Base-by-base conservation (phyloP, 164 flowering plant genomes). In the Tinospora cordifolia region DNA sequence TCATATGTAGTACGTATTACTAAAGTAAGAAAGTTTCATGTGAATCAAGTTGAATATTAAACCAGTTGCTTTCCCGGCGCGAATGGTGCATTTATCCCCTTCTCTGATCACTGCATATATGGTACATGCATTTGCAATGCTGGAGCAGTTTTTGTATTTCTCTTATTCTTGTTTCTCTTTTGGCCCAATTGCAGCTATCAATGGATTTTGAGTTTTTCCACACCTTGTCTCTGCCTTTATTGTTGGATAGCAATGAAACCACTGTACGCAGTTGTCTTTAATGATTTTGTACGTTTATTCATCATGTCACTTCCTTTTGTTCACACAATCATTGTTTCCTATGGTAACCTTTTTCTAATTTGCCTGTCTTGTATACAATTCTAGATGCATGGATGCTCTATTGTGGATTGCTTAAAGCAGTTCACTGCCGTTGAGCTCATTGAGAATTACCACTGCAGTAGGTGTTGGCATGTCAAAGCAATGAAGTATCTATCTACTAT, bases 381-480 rank as follows among this genome's bases (percentile, higher is more conserved):
- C 8, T 74, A 91, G 97, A 76, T 81, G 73, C 68, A 72, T 78
- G 89, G 88, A 74, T 87, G 85, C 76, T 79, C 87, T 2, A 44
- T 94, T 71, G 89, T 86, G 78, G 86, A 88, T 81, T 90, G 97
- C 82, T 70, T 91, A 69, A 85, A 79, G 83, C 82, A 81, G 71
- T 90, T 88, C 65, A 69, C 83, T 71, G 81, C 75, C 68, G 82
- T 90, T 30, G 97, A 94, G 72, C 74, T 71, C 69, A 73, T 92
- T 69, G 92, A 90, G 70, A 86, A 85, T 68, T 91, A 89, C 76
- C 77, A 38, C 47, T 94, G 97, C 81, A 78, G 75, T 76, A 76
- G 65, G 24, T 94, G 99, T 79, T 94, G 93, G 96, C 99, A 94
- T 79, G 65, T 72, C 70, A 87, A 88, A 77, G 97, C 91, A 38